phyloP scores from a whole-genome alignment of 2,329 filamentous ascomycete species.

The Paracorniculantispora psalliotae region DNA sequence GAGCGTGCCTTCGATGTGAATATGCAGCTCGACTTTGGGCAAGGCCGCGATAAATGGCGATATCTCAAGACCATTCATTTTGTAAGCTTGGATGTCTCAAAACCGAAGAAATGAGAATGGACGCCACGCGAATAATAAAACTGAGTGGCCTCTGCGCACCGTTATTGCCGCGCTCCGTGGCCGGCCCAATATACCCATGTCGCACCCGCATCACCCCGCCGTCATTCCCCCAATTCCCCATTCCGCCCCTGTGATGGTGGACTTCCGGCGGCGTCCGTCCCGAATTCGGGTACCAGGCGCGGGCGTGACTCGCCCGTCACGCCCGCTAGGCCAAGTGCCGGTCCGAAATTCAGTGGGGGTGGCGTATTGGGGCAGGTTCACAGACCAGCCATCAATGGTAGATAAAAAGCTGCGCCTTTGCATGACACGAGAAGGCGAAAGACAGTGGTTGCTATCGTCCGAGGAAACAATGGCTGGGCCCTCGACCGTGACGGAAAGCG shows the following conservation, averaged over 20 bases:
- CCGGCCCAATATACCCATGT: not conserved
- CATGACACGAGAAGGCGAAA: not conserved
- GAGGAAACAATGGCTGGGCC: not conserved
- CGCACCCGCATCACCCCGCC: not conserved
- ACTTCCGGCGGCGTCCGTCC: not conserved
- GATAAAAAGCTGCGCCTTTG: not conserved
- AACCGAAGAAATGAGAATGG: not conserved
- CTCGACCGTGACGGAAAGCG: not conserved
- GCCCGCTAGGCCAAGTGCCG: not conserved
- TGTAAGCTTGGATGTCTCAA: not conserved
- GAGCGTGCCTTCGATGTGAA: conserved; percentile 71
- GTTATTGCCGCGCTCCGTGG: not conserved
- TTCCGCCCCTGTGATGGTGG: not conserved
- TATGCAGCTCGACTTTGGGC: conserved; percentile 76
- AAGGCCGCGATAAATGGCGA: conserved; percentile 54
- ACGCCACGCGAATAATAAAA: not conserved
- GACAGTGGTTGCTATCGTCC: not conserved
- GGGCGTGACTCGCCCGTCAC: not conserved
- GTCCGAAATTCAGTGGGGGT: not conserved
- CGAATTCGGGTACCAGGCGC: not conserved
- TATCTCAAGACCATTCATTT: conserved; percentile 27
- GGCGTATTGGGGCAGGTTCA: not conserved
- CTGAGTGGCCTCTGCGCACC: not conserved
- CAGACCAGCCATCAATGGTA: not conserved
- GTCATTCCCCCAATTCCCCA: not conserved